These are phyloP conservation scores for Sporothrix protearum DNA, from an alignment of 2,329 filamentous ascomycete species.

Conservation along the genomic window DNA sequence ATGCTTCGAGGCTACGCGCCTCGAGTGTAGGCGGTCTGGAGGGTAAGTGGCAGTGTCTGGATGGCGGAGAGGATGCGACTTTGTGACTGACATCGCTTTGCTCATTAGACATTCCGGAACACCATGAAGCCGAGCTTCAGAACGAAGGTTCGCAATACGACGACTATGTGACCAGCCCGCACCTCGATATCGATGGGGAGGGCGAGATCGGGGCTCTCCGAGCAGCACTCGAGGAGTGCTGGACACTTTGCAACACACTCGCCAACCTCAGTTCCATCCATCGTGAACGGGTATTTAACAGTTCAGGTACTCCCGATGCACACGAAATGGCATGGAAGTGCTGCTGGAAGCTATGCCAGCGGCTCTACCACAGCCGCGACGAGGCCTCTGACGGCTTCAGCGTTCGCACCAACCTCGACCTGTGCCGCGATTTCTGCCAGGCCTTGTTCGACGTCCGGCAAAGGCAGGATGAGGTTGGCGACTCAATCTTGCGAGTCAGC, in stretches of 20 bases:
- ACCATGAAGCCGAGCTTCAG: constrained; percentile 48
- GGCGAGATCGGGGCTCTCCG: constrained; percentile 66
- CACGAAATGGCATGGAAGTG: constrained; percentile 90
- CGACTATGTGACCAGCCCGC: constrained; percentile 42
- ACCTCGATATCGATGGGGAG: constrained; percentile 41
- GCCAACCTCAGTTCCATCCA: constrained; percentile 81
- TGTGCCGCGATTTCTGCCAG: constrained; percentile 90
- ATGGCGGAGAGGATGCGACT: background rate
- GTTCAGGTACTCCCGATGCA: constrained; percentile 67
- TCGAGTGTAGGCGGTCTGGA: constrained; percentile 73
- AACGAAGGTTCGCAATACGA: constrained; percentile 54
- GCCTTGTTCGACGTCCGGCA: constrained; percentile 81
- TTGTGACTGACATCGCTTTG: background rate
- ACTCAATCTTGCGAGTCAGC: constrained; percentile 85
- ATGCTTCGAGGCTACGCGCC: constrained; percentile 56
- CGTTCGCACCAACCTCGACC: constrained; percentile 71
- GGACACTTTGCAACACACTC: constrained; percentile 89
- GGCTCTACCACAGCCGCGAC: constrained; percentile 76
- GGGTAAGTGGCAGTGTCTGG: constrained; percentile 49
- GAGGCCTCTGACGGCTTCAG: constrained; percentile 64
- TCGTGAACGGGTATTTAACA: constrained; percentile 72
- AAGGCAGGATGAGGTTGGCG: constrained; percentile 71
- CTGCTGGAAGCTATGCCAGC: constrained; percentile 90
- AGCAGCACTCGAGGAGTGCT: constrained; percentile 79
- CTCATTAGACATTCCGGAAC: constrained; percentile 50